Evolutionary conservation across 345 rosid species (phyloP).

Genomic region (Sonneratia alba): DNA sequence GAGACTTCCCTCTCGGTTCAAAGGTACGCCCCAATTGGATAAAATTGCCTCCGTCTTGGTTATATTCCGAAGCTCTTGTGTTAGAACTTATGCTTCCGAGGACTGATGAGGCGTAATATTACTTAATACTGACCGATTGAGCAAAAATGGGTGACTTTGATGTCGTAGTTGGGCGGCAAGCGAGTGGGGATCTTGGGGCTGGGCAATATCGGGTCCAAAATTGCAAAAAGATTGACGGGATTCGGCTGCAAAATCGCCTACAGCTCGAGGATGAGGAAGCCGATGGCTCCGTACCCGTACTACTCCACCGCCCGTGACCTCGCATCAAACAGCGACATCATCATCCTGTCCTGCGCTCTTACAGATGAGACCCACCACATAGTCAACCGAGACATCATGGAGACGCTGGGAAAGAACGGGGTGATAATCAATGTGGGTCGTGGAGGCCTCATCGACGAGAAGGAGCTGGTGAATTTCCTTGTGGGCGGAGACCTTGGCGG

Average conservation of each 20-base stretch:
- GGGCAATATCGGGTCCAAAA: conserved; percentile 33
- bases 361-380: conserved; percentile 39
- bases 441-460: conserved; percentile 42
- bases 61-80: not conserved
- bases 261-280: conserved; percentile 27
- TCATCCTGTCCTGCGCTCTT: conserved; percentile 39
- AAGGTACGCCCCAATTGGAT: conserved; percentile 16
- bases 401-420: conserved; percentile 33
- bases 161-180: conserved; percentile 37
- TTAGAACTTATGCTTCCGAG: not conserved
- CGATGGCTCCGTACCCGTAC: conserved; percentile 21
- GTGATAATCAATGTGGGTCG: conserved; percentile 50
- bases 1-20: conserved; percentile 26
- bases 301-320: conserved; percentile 24
- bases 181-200: conserved; percentile 41
- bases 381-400: conserved; percentile 34
- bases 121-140: not conserved
- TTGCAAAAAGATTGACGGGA: conserved; percentile 32
- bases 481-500: conserved; percentile 55
- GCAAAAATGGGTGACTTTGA: not conserved
- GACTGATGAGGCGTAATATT: not conserved
- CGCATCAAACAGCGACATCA: conserved; percentile 29
- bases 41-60: too few relatives aligned
- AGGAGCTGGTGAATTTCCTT: conserved; percentile 53
- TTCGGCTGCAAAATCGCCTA: conserved; percentile 38